Conservation (phyloP, 202 grass and related monocot species). For the Schoenoplectus triqueter region DNA sequence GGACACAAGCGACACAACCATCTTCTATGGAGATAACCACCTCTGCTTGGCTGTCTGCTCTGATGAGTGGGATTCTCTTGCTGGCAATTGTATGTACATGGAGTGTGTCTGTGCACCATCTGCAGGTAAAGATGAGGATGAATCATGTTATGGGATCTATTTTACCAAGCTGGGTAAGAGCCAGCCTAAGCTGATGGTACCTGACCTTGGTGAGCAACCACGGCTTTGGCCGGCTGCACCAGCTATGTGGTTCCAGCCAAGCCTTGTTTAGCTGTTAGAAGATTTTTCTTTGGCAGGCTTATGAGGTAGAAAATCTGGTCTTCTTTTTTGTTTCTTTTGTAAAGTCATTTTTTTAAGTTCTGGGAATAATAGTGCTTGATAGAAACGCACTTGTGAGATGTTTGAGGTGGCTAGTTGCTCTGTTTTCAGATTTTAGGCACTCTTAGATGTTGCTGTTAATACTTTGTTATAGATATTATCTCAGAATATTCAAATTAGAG, state of each 20-base stretch:
- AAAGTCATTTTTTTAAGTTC: neutral
- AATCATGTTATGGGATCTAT: constrained; percentile 22
- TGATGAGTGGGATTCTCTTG: neutral
- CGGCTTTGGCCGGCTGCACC: no score
- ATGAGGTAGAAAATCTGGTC: neutral
- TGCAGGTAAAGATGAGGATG: neutral
- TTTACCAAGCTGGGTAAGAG: constrained; percentile 2
- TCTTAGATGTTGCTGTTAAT: no score
- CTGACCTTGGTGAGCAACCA: neutral
- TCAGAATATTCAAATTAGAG: no score
- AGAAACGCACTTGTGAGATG: no score
- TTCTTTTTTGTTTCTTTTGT: neutral
- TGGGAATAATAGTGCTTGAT: no score
- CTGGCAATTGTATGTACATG: constrained; percentile 1
- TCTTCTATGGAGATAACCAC: constrained; percentile 6
- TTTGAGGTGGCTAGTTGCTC: no score
- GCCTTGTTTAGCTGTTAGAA: constrained; percentile 6
- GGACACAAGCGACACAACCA: neutral
- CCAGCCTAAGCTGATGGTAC: neutral
- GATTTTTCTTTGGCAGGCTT: neutral
- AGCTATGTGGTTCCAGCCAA: neutral
- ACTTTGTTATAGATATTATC: no score
- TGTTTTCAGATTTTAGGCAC: no score
- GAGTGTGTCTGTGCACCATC: neutral
- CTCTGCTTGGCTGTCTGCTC: neutral